These are phyloP conservation scores for Plantago major DNA, from an alignment of 257 asterid species.

Conservation along the genomic window DNA sequence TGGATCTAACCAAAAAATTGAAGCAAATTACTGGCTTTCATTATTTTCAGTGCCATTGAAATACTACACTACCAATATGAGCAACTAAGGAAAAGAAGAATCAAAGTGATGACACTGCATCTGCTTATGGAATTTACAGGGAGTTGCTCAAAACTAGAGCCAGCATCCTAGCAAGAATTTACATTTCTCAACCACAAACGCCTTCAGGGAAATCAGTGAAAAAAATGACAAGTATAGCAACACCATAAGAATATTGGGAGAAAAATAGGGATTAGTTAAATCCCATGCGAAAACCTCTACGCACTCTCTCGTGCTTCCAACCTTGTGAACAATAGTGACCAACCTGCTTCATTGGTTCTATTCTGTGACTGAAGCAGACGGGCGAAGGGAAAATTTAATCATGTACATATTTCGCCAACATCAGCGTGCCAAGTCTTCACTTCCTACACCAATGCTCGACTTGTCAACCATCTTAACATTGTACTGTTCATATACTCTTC, in stretches of 20 bases:
- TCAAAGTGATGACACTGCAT: conserved; percentile 15
- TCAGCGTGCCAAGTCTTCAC: conserved; percentile 53
- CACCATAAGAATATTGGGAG: conserved; percentile 28
- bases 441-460: conserved; percentile 61
- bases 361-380: conserved; percentile 27
- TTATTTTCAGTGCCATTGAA: too few relatives aligned
- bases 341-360: conserved; percentile 21
- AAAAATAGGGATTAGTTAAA: conserved; percentile 12
- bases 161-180: conserved; percentile 38
- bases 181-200: conserved; percentile 50
- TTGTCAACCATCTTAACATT: conserved; percentile 63
- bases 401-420: conserved; percentile 23
- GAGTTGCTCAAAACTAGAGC: conserved; percentile 43
- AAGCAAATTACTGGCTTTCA: too few relatives aligned
- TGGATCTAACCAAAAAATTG: too few relatives aligned
- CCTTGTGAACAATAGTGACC: conserved; percentile 21
- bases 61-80: too few relatives aligned
- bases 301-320: conserved; percentile 19
- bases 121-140: conserved; percentile 48
- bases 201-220: conserved; percentile 17
- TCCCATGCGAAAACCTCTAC: conserved; percentile 27
- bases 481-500: conserved; percentile 55
- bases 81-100: too few relatives aligned
- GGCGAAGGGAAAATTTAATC: conserved; percentile 18
- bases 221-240: conserved; percentile 25